Evolutionary conservation across 768 basidiomycete species (phyloP), one percentile per base, ranked within the genome.

Genomic region (Russula sp.): DNA sequence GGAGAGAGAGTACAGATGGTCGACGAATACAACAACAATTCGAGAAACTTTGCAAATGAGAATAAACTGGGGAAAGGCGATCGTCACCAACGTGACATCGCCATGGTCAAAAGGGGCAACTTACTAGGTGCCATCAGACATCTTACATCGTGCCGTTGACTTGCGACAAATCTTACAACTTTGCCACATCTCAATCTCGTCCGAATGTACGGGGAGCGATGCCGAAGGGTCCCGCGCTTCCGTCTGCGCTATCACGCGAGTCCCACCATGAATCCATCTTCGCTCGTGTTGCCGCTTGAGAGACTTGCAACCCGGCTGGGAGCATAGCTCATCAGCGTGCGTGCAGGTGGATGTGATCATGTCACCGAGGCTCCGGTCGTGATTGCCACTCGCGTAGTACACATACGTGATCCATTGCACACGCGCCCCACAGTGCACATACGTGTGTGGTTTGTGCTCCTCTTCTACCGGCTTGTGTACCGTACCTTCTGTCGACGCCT

Each of bases 61-160:
- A 74, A 48, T 5, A 78, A 73, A 7, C 73, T 70, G 9, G 78
- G 55, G 0, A 45, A 56, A 66, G 56, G 69, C 72, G 7, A 82
- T 58, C 3, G 82, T 58, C 3, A 70, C 55, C 0, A 6, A 22
- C 0, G 7, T 22, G 49, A 75, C 73, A 1, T 66, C 81, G 84
- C 8, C 81, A 63, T 1, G 81, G 69, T 8, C 42, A 56, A 51
- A 29, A 49, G 32, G 22, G 55, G 59, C 39, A 14, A 78, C 83
- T 59, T 68, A 85, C 85, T 75, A 81, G 2, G 82, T 73, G 22
- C 79, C 83, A 65, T 80, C 77, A 16, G 70, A 75, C 75, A 85
- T 77, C 38, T 60, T 63, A 32, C 55, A 71, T 65, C 65, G 65
- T 4, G 65, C 48, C 1, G 80, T 77, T 42, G 69, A 65, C n/a